A percentile compares a stretch with the other conserved stretches of the same genome.
Conservation (phyloP, 2,329 filamentous ascomycete species). For the Metarhizium sp. region DNA sequence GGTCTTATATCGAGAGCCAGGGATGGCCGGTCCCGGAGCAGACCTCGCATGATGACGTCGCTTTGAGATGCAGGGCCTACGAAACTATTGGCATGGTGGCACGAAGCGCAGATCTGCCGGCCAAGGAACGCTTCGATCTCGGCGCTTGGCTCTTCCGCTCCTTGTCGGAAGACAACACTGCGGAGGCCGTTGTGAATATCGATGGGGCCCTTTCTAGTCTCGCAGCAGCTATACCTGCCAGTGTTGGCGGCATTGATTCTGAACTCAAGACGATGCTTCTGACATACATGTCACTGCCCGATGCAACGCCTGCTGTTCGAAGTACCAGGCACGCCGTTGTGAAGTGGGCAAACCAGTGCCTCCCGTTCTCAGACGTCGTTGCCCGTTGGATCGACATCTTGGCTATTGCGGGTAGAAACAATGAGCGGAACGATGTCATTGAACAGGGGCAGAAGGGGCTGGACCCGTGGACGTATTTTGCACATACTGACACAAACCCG, state of each 20-base stretch:
- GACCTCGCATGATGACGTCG: constrained; percentile 48
- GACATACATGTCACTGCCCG: constrained; percentile 52
- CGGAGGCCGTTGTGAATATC: constrained; percentile 74
- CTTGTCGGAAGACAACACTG: constrained; percentile 67
- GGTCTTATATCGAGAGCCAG: constrained; percentile 65
- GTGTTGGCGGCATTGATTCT: constrained; percentile 18
- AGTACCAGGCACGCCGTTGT: constrained; percentile 75
- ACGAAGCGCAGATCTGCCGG: constrained; percentile 49
- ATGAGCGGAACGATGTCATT: constrained; percentile 70
- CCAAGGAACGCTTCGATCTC: constrained; percentile 45
- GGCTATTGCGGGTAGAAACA: constrained; percentile 56
- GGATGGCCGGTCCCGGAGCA: constrained; percentile 69
- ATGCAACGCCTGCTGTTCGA: constrained; percentile 44
- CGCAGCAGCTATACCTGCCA: constrained; percentile 33
- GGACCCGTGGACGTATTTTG: constrained; percentile 51
- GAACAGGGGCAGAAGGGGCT: constrained; percentile 87
- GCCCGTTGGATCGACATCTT: constrained; percentile 85
- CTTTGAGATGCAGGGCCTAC: constrained; percentile 72
- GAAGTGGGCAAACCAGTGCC: constrained; percentile 81
- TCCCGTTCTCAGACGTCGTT: constrained; percentile 68
- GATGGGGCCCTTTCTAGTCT: constrained; percentile 81
- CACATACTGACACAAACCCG: constrained; percentile 31
- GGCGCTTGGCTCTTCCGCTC: constrained; percentile 73
- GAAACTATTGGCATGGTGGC: constrained; percentile 82
- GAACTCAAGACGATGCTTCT: constrained; percentile 48